Evolutionary conservation across 306 rosid species (phyloP).

Genomic region (Albizia julibrissin): DNA sequence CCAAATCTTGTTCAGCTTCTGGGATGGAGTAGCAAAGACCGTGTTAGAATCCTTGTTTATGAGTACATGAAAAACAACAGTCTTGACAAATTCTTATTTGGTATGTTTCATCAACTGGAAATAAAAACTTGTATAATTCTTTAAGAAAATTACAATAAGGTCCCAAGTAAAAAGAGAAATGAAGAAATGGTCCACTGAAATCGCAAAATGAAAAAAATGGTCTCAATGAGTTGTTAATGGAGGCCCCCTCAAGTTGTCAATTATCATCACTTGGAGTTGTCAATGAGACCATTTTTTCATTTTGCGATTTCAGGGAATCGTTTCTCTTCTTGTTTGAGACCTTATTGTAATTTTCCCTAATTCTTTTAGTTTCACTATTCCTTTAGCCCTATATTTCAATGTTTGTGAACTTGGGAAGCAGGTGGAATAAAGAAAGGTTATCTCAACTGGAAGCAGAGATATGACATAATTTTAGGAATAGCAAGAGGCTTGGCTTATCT

Average conservation of each 20-base stretch:
- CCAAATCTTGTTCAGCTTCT: not conserved
- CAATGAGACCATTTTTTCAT: no score
- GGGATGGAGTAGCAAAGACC: not conserved
- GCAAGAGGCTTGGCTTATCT: not conserved
- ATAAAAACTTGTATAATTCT: not conserved
- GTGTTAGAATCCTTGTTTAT: not conserved
- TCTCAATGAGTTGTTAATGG: no score
- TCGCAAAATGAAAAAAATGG: no score
- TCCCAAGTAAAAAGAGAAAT: no score
- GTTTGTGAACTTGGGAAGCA: not conserved
- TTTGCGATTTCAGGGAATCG: no score
- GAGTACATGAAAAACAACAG: not conserved
- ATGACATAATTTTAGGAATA: not conserved
- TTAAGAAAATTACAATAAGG: no score
- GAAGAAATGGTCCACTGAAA: no score
- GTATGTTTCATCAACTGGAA: not conserved
- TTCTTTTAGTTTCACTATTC: not conserved
- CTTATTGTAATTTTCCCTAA: no score
- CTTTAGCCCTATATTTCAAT: not conserved
- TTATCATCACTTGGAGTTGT: no score
- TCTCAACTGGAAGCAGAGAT: not conserved
- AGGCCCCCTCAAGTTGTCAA: no score
- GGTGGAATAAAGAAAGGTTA: not conserved
- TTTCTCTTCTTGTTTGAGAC: no score
- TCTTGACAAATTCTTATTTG: not conserved